Percentiles rank a stretch among this genome's conserved stretches.
Evolutionary conservation across 2,329 filamentous ascomycete genomes (phyloP).

Genomic region (Stagonosporopsis tanaceti): DNA sequence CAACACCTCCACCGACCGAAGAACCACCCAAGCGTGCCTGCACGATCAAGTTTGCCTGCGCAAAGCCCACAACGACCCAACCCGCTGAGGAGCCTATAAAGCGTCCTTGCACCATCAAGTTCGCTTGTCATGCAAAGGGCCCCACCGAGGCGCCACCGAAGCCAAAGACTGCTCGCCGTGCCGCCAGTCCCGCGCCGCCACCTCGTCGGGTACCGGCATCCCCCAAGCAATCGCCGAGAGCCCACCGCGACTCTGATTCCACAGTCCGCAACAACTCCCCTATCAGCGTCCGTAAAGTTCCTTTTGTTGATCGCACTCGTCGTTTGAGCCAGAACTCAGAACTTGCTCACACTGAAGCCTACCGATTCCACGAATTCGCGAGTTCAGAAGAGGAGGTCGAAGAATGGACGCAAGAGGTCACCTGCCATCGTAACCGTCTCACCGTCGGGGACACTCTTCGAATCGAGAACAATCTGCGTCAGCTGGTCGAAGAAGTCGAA

Average conservation of each 20-base stretch:
- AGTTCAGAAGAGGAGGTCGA: conserved; percentile 85
- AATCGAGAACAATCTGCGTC: conserved; percentile 88
- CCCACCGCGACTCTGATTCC: conserved; percentile 59
- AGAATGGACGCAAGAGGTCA: conserved; percentile 84
- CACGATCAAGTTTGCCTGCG: conserved; percentile 77
- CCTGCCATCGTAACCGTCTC: conserved; percentile 71
- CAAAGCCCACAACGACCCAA: conserved; percentile 4
- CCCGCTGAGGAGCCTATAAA: conserved; percentile 51
- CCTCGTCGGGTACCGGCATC: conserved; percentile 37
- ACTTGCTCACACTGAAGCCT: conserved; percentile 62
- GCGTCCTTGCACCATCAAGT: conserved; percentile 73
- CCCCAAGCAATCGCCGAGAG: conserved; percentile 40
- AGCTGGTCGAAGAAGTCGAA: conserved; percentile 86
- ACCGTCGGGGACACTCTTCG: conserved; percentile 89
- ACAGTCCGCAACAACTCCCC: conserved; percentile 60
- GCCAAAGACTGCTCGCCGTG: conserved; percentile 50
- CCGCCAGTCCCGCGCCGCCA: conserved; percentile 55
- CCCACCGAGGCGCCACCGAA: conserved; percentile 51
- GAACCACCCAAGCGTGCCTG: conserved; percentile 64
- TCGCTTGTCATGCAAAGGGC: conserved; percentile 70
- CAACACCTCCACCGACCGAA: conserved; percentile 26
- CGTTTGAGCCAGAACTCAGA: conserved; percentile 50
- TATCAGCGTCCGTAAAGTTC: conserved; percentile 51
- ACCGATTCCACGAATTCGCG: conserved; percentile 87
- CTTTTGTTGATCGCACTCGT: conserved; percentile 41